These are phyloP conservation scores for Rhizodiscina lignyota DNA, from an alignment of 495 filamentous ascomycete species.

Conservation along the genomic window DNA sequence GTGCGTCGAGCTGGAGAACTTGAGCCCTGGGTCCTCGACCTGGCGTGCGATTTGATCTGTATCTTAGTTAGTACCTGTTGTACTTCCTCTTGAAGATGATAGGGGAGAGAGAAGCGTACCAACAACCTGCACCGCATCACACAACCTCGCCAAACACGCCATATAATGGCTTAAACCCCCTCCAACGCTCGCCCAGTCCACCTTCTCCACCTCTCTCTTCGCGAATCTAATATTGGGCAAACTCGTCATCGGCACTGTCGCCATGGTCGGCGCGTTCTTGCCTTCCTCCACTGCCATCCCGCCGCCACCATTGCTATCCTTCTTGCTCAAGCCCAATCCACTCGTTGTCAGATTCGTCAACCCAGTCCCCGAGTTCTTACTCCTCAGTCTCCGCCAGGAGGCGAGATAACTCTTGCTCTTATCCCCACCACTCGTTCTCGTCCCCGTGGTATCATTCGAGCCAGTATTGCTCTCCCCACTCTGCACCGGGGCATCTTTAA, in stretches of 20 bases:
- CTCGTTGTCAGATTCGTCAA: conserved; percentile 17
- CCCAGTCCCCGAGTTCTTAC: conserved; percentile 59
- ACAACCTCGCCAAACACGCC: conserved; percentile 75
- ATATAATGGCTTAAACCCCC: conserved; percentile 85
- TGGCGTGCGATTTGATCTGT: conserved; percentile 91
- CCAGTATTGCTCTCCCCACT: conserved; percentile 26
- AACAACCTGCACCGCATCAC: conserved; percentile 83
- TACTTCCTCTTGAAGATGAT: not conserved
- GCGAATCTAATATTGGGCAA: conserved; percentile 32
- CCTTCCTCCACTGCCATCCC: conserved; percentile 15
- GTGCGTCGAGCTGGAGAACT: conserved; percentile 68
- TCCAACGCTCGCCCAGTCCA: too few species aligned
- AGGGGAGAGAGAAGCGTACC: conserved; percentile 39
- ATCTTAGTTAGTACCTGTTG: conserved; percentile 1
- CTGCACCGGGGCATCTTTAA: conserved; percentile 38
- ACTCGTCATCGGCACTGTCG: conserved; percentile 68
- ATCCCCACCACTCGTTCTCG: conserved; percentile 11
- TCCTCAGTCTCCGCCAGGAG: conserved; percentile 81
- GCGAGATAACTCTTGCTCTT: conserved; percentile 24
- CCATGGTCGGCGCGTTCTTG: conserved; percentile 38
- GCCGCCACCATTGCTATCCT: conserved; percentile 10
- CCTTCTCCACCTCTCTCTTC: conserved; percentile 49
- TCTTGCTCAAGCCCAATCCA: conserved; percentile 16
- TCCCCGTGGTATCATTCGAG: conserved; percentile 15
- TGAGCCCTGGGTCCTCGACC: conserved; percentile 82